phyloP scores from a whole-genome alignment of 352 stramenopile species.

The Globisporangium canariense region DNA sequence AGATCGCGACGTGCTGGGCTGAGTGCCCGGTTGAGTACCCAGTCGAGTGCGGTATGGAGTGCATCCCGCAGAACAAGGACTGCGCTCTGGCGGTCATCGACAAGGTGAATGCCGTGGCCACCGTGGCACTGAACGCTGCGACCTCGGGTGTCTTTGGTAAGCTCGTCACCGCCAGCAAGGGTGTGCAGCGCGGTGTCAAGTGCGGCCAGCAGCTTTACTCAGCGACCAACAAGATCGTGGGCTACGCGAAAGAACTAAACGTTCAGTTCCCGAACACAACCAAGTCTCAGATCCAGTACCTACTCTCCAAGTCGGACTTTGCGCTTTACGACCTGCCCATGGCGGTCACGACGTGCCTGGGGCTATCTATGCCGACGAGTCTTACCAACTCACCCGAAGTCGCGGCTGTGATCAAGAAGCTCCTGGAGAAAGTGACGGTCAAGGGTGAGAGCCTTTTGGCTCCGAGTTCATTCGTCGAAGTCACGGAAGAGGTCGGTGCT shows the following conservation, averaged over 20 bases:
- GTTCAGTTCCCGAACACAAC: conserved; percentile 31
- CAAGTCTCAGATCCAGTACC: conserved; percentile 36
- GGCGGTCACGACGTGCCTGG: conserved; percentile 38
- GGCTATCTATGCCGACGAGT: conserved; percentile 15
- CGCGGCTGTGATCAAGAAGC: conserved; percentile 9
- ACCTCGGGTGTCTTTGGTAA: conserved; percentile 52
- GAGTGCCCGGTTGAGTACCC: conserved; percentile 56
- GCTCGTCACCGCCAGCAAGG: conserved; percentile 26
- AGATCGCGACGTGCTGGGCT: conserved; percentile 49
- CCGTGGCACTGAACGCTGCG: conserved; percentile 46
- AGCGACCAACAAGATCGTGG: conserved; percentile 37
- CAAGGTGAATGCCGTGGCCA: conserved; percentile 48
- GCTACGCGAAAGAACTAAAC: conserved; percentile 32
- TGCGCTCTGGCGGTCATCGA: conserved; percentile 45
- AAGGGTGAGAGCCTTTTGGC: conserved; percentile 35
- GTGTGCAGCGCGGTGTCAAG: conserved; percentile 33
- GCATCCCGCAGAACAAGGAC: conserved; percentile 61
- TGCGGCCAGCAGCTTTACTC: conserved; percentile 43
- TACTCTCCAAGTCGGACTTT: conserved; percentile 50
- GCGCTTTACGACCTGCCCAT: conserved; percentile 48
- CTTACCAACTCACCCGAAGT: conserved; percentile 1
- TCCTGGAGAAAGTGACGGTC: conserved; percentile 21
- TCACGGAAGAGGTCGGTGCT: conserved; percentile 17
- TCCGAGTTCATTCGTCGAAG: conserved; percentile 26
- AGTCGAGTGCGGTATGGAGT: conserved; percentile 53